Base-by-base conservation (phyloP, 2,329 filamentous ascomycete species). In the Podosphaera leucotricha region DNA sequence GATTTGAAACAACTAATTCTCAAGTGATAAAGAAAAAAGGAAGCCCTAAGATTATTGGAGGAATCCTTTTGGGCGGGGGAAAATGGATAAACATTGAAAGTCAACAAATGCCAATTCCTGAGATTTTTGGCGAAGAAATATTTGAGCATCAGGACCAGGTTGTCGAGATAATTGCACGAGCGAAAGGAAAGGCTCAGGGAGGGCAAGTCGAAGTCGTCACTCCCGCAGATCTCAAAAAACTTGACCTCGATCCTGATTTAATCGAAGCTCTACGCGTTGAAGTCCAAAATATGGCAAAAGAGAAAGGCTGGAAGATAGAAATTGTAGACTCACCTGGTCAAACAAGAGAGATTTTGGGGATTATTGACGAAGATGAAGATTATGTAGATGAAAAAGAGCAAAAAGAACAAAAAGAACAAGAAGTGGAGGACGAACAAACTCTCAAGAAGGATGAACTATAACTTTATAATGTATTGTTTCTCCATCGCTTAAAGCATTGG, bases 291-390 rank as follows among this genome's bases (percentile, higher is more conserved):
- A 56, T 80, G 36, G 81, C 82, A 0, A 71, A 75, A 2, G 74
- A 77, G 6, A 71, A 75, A 50, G 74, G 75, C 15, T 93, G 85
- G 84, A 80, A 76, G 53, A 64, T 93, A 47, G 81, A 90, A 59
- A 66, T 90, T 13, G 72, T 90, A 1, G 79, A 90, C 54, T 66
- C 73, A 10, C 71, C 77, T 1, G 62, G 66, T 3, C 56, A 59
- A 3, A 67, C 70, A 19, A 63, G 72, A 48, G 77, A 84, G 55
- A 71, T 87, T 36, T 65, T 78, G 38, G 81, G 78, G 0, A 72
- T 81, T 37, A 69, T 87, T 15, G 75, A 78, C 22, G 62, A 63
- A 1, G 75, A 78, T 21, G 62, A 63, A 1, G 66, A 71, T 0
- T 64, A 67, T 8, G 58, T 7, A 7, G 58, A 30, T 64, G 57